phyloP scores from a whole-genome alignment of 495 filamentous ascomycete species.

The Achaetomiella virescens region DNA sequence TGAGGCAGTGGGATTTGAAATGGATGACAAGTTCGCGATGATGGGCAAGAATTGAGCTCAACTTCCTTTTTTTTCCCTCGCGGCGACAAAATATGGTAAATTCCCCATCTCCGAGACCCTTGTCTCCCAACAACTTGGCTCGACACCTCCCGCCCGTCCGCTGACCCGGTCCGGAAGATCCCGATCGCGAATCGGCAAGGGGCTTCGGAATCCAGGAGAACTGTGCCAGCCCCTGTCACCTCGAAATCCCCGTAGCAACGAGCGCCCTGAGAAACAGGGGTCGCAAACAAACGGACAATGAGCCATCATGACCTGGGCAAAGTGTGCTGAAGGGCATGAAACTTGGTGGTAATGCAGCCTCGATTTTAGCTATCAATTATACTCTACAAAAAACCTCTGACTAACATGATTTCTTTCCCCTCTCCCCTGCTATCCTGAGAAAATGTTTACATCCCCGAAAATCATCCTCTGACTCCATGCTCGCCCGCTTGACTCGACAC shows the following conservation, averaged over 20 bases:
- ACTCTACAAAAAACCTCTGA: background rate
- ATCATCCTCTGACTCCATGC: background rate
- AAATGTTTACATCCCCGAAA: constrained; percentile 7
- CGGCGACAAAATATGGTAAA: background rate
- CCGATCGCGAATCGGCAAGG: constrained; percentile 13
- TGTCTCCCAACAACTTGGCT: constrained; percentile 11
- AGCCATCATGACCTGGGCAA: background rate
- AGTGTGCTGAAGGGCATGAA: too few relatives aligned
- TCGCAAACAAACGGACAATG: background rate
- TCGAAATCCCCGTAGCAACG: background rate
- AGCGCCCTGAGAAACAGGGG: constrained; percentile 5
- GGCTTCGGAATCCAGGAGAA: background rate
- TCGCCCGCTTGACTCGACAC: background rate
- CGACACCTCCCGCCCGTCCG: background rate
- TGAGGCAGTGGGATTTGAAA: background rate
- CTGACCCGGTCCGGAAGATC: constrained; percentile 15
- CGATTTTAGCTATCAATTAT: constrained; percentile 1
- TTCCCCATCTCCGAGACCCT: background rate
- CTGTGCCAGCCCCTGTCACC: background rate
- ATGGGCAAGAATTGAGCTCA: background rate
- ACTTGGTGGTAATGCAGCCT: background rate
- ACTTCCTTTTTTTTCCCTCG: constrained; percentile 8
- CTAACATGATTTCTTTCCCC: background rate
- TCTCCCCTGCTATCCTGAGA: background rate
- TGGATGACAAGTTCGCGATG: background rate